Conservation (phyloP, 352 stramenopile species). For the Pythium volutum region DNA sequence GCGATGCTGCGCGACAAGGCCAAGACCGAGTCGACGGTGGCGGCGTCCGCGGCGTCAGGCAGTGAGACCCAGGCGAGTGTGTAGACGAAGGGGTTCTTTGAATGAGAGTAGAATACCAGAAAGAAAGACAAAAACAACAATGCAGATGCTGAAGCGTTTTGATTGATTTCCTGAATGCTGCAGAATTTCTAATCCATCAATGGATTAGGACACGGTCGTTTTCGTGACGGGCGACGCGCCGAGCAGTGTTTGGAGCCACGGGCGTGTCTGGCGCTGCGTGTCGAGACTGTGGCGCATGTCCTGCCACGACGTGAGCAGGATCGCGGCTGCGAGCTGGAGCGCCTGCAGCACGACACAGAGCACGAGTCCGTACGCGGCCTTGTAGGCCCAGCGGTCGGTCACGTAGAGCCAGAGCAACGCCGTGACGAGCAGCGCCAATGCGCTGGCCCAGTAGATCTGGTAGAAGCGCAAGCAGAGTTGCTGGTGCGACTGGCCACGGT, state of each 20-base stretch:
- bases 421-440: constrained; percentile 35
- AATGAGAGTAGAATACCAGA: too few species aligned
- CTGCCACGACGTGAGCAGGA: constrained; percentile 60
- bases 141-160: too few species aligned
- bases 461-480: constrained; percentile 55
- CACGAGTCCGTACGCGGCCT: constrained; percentile 45
- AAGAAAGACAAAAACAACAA: too few species aligned
- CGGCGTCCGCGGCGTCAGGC: too few species aligned
- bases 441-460: constrained; percentile 58
- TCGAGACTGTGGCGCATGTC: constrained; percentile 32
- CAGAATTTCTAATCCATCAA: too few species aligned
- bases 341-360: constrained; percentile 54
- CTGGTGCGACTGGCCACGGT: constrained; percentile 30
- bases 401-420: constrained; percentile 57
- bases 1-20: background rate
- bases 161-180: too few species aligned
- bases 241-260: constrained; percentile 24
- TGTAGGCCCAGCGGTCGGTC: constrained; percentile 46
- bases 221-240: constrained; percentile 17
- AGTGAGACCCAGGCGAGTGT: too few species aligned
- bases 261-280: constrained; percentile 22
- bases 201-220: constrained; percentile 6
- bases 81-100: too few species aligned
- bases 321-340: constrained; percentile 48
- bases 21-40: too few species aligned